Conservation (phyloP, 371 early-diverging fungal genomes). For the Phascolomyces articulosus region DNA sequence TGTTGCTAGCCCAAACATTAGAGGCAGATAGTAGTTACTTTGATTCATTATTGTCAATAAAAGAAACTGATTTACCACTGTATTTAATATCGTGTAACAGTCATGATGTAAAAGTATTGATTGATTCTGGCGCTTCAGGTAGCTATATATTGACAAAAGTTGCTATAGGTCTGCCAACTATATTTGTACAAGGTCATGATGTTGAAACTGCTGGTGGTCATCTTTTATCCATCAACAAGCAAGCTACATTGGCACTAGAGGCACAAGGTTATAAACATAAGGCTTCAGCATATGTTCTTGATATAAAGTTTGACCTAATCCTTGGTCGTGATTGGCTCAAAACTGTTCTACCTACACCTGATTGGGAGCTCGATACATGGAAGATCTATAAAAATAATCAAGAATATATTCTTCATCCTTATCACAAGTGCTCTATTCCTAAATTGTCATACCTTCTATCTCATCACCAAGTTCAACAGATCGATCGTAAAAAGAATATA, state of each 20-base stretch:
- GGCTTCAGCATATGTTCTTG: constrained; percentile 10
- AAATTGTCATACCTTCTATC: neutral
- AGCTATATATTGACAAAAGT: neutral
- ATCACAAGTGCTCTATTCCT: neutral
- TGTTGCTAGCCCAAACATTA: neutral
- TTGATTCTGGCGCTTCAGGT: neutral
- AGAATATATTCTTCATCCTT: neutral
- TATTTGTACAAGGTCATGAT: neutral
- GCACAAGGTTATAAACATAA: neutral
- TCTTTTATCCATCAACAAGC: neutral
- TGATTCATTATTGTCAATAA: constrained; percentile 3
- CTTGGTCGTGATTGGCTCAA: constrained; percentile 6
- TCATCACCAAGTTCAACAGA: constrained; percentile 2
- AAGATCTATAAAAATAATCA: neutral
- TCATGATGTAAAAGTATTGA: neutral
- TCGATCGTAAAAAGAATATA: neutral
- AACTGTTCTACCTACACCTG: neutral
- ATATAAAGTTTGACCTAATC: constrained; percentile 14
- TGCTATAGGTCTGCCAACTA: neutral
- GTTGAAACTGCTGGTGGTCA: constrained; percentile 14
- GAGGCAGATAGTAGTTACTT: neutral
- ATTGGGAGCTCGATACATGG: constrained; percentile 10
- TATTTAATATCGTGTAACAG: constrained; percentile 1
- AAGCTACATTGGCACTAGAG: neutral
- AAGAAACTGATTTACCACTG: constrained; percentile 2